These are phyloP conservation scores for Fusarium irregulare DNA, from an alignment of 2,329 filamentous ascomycete genomes.

Conservation along the genomic window DNA sequence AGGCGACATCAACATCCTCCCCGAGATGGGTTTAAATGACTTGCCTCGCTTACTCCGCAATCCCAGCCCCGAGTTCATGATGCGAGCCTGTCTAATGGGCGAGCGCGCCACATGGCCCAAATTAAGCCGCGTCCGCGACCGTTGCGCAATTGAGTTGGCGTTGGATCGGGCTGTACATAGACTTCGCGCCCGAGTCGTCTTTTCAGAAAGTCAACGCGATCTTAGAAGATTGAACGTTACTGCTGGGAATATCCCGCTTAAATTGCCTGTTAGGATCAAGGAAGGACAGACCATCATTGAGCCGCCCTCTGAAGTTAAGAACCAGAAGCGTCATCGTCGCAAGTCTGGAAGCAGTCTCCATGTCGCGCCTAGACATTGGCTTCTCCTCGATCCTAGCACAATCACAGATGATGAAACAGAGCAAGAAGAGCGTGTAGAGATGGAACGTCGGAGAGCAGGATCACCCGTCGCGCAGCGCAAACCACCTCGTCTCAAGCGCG, in stretches of 20 bases:
- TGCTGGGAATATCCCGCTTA: conserved; percentile 45
- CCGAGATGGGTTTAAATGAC: conserved; percentile 79
- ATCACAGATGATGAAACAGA: conserved; percentile 59
- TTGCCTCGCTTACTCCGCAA: conserved; percentile 84
- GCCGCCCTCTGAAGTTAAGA: conserved; percentile 42
- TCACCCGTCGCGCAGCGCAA: conserved; percentile 51
- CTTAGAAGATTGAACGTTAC: conserved; percentile 59
- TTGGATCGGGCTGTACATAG: conserved; percentile 79
- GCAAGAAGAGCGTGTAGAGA: conserved; percentile 58
- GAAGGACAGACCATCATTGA: conserved; percentile 34
- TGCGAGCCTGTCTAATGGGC: conserved; percentile 78
- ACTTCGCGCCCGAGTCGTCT: conserved; percentile 75
- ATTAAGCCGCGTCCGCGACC: conserved; percentile 84
- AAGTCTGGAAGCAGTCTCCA: conserved; percentile 64
- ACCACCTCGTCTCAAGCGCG: conserved; percentile 57
- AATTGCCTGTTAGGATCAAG: conserved; percentile 31
- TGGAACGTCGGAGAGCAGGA: conserved; percentile 49
- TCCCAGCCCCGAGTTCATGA: conserved; percentile 88
- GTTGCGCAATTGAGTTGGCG: conserved; percentile 88
- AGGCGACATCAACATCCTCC: conserved; percentile 94
- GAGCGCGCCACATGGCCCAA: conserved; percentile 94
- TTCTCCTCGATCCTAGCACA: conserved; percentile 51
- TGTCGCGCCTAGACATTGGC: conserved; percentile 51
- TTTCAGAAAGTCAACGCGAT: conserved; percentile 73
- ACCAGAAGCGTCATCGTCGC: conserved; percentile 56